Base-by-base conservation (phyloP, 352 stramenopile genomes). In the Pythium brassicae region DNA sequence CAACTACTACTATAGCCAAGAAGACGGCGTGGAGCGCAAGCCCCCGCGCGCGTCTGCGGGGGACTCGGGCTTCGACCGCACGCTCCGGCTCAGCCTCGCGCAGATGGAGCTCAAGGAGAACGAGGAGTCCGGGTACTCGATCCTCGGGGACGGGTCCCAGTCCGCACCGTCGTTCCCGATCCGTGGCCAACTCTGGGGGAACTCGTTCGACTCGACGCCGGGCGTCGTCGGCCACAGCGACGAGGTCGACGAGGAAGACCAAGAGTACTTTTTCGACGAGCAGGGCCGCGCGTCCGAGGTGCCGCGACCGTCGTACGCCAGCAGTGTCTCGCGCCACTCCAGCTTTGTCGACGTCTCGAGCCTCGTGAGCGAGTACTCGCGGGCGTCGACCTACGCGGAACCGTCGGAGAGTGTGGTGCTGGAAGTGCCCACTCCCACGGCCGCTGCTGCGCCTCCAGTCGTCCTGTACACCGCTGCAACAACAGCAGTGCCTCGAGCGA, bases 191-290 rank as follows among this genome's bases (percentile, higher is more conserved):
- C 37, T 55, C 46, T 61, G 47, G 46, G 34, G 35, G 27, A 50
- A 49, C 27, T 61, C 55, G 19, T 61, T 55, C 29, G 55, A 55
- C 35, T 61, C 55, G n/a, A 43, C 39, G 8, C 15, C 15, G 10
- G 35, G 49, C 17, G 47, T 32, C 7, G 19, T 12, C 15, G 20
- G 22, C 11, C 26, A 56, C 27, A 26, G 23, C 27, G 29, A 43
- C 15, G 47, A 55, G 15, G 34, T 20, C 12, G 53, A 59, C 17
- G 53, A 59, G 15, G 35, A 48, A 10, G 53, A 59, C 20, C 53
- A 59, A 49, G 53, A 59, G 53, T 59, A 59, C 22, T 59, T 52
- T 42, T 59, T 59, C 32, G 53, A 59, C 22, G 53, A 59, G 29
- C 53, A 59, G 25, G 53, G 53, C 2, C 55, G 46, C 3, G 27